Evolutionary conservation across 108 stramenopile species (phyloP), one percentile per base, ranked within the genome.

Genomic region (Cylindrotheca closterium): DNA sequence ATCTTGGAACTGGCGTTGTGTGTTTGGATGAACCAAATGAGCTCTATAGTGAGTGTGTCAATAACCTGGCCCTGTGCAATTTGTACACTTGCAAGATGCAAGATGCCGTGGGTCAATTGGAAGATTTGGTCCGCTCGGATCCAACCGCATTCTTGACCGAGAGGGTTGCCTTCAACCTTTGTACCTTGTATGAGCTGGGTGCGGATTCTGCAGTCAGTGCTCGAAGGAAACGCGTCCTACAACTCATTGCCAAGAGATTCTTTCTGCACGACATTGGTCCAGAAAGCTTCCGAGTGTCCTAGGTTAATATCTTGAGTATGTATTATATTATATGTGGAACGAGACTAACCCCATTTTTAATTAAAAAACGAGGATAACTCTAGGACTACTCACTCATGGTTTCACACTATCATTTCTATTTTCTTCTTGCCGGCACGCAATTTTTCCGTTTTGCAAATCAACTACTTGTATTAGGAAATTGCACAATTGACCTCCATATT

Each of bases 131-230:
- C 8, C 86, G 89, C 22, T 83, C 85, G 33, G 79, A 94, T 68
- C 95, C 96, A 3, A 69, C 80, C 0, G 33, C 63, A 47, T 86
- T 78, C 60, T 71, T 97, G 72, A 92, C 91, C 7, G 88, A 94
- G 67, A 82, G 89, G 10, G 65, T 92, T 51, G 87, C 90, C 27
- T 92, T 96, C 68, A 97, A 97, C 69, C 75, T 97, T 30, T 93
- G 96, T 74, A 97, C 93, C 0, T 79, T 97, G 59, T 97, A 97
- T 73, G 96, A 97, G 58, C 71, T 97, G 10, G 80, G 84, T 26
- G 77, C 70, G 19, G 94, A 94, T 55, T 72, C 85, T 1, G 75
- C 87, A 12, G 82, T 75, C 7, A 85, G 87, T 60, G 74, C 78
- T 12, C 73, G 63, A 30, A 84, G 85, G 63, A 97, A 97, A 62